Conservation (phyloP, 768 basidiomycete species). For the Gymnopilus dilepis region DNA sequence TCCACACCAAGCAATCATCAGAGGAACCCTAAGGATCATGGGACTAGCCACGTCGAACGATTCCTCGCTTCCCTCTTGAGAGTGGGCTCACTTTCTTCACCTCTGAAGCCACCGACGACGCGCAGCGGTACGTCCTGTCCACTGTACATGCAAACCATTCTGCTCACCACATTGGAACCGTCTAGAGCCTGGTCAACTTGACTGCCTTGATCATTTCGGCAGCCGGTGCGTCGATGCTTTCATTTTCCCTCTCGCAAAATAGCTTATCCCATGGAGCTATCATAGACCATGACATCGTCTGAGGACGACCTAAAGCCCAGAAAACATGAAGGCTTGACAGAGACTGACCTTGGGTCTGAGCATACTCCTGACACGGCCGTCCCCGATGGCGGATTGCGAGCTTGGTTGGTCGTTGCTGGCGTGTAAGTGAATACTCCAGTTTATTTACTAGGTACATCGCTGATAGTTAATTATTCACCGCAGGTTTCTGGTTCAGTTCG, state of each 20-base stretch:
- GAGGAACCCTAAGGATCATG: too few relatives aligned
- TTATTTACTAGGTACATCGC: too few relatives aligned
- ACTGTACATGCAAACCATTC: not conserved
- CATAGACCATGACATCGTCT: conserved; percentile 9
- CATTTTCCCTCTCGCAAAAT: not conserved
- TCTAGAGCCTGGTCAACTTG: too few relatives aligned
- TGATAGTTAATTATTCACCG: too few relatives aligned
- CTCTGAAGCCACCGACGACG: not conserved
- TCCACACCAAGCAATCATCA: too few relatives aligned
- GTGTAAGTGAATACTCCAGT: conserved; percentile 36
- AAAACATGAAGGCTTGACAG: conserved; percentile 11
- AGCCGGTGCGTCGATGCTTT: not conserved
- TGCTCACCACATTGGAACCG: not conserved
- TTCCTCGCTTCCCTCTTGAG: too few relatives aligned
- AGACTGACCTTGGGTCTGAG: conserved; percentile 1
- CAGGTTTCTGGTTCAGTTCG: too few relatives aligned
- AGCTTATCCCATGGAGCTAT: not conserved
- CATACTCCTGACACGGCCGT: conserved; percentile 3
- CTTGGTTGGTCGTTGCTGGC: conserved; percentile 49
- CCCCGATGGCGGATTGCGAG: conserved; percentile 47
- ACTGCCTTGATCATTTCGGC: too few relatives aligned
- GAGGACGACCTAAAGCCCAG: not conserved
- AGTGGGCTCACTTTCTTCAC: not conserved
- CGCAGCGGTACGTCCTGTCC: not conserved
- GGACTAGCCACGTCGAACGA: too few relatives aligned